These are phyloP conservation scores for Lactifluus piperatus DNA, from an alignment of 768 basidiomycete genomes.

Conservation along the genomic window DNA sequence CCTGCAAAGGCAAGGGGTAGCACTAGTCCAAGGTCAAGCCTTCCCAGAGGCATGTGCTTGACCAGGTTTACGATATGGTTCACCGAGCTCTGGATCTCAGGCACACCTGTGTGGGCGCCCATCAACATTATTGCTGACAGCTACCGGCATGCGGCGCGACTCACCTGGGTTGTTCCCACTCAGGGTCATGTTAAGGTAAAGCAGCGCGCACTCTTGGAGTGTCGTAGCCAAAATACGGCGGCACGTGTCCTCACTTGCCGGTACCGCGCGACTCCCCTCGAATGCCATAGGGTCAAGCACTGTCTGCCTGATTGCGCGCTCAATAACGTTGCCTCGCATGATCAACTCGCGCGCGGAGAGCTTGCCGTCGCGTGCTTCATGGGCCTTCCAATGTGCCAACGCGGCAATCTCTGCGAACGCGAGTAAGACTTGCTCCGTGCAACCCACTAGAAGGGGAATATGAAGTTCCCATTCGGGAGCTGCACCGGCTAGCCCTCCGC, in stretches of 20 bases:
- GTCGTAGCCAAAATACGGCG: conserved; percentile 19
- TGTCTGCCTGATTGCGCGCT: conserved; percentile 49
- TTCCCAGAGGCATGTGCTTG: conserved; percentile 12
- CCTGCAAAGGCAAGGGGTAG: conserved; percentile 17
- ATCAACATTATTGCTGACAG: conserved; percentile 1
- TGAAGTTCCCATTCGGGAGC: conserved; percentile 36
- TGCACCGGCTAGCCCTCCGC: conserved; percentile 25
- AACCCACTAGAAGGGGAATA: conserved; percentile 66
- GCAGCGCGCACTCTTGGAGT: conserved; percentile 15
- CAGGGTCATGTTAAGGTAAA: conserved; percentile 20
- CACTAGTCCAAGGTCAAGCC: conserved; percentile 16
- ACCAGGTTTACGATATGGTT: conserved; percentile 17
- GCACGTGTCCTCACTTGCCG: conserved; percentile 11
- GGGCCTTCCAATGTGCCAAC: conserved; percentile 66
- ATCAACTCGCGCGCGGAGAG: conserved; percentile 71
- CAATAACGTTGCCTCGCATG: conserved; percentile 61
- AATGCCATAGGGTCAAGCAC: conserved; percentile 28
- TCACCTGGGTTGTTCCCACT: conserved; percentile 20
- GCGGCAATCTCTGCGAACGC: conserved; percentile 67
- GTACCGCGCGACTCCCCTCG: conserved; percentile 28
- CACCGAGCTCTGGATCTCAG: conserved; percentile 16
- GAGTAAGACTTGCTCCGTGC: conserved; percentile 70
- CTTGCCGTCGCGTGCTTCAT: conserved; percentile 52
- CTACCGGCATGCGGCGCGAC: background rate
- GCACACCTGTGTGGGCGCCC: conserved; percentile 15